Conservation (phyloP, 2,329 filamentous ascomycete species). For the Chaetomium olivaceum region DNA sequence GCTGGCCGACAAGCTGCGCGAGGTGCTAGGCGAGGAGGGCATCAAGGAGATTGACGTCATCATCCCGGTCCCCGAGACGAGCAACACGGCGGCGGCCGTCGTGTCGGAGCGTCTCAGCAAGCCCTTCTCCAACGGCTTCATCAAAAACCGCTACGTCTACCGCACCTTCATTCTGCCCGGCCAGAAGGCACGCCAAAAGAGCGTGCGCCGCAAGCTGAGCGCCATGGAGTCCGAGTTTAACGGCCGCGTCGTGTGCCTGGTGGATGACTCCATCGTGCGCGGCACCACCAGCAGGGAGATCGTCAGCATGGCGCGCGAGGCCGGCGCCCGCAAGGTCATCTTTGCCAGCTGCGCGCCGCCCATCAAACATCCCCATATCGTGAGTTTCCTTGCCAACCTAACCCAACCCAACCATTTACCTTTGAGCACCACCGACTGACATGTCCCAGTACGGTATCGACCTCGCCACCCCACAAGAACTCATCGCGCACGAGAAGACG, state of each 20-base stretch:
- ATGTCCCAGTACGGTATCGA: constrained; percentile 47
- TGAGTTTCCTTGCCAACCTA: constrained; percentile 49
- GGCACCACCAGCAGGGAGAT: constrained; percentile 74
- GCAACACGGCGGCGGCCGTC: constrained; percentile 75
- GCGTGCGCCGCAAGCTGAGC: constrained; percentile 85
- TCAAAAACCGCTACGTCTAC: constrained; percentile 89
- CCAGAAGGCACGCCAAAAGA: constrained; percentile 77
- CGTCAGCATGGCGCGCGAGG: constrained; percentile 77
- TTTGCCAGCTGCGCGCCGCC: constrained; percentile 81
- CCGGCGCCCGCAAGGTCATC: constrained; percentile 77
- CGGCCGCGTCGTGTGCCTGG: constrained; percentile 75
- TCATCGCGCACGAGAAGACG: constrained; percentile 46
- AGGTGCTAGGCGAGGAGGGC: constrained; percentile 66
- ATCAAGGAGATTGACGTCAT: constrained; percentile 79
- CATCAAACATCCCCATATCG: constrained; percentile 84
- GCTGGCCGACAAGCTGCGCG: constrained; percentile 71
- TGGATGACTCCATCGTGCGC: constrained; percentile 88
- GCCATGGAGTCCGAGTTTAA: constrained; percentile 84
- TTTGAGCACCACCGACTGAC: no score
- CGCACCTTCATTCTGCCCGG: constrained; percentile 70
- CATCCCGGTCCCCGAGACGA: constrained; percentile 74
- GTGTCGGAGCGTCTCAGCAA: constrained; percentile 75
- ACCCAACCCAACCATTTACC: not conserved
- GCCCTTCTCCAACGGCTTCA: constrained; percentile 77
- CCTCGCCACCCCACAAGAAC: constrained; percentile 45